Percentiles rank a stretch among this genome's conserved stretches.
These are phyloP conservation scores for Termitomyces titanicus DNA, from an alignment of 768 basidiomycete genomes.

Conservation along the genomic window DNA sequence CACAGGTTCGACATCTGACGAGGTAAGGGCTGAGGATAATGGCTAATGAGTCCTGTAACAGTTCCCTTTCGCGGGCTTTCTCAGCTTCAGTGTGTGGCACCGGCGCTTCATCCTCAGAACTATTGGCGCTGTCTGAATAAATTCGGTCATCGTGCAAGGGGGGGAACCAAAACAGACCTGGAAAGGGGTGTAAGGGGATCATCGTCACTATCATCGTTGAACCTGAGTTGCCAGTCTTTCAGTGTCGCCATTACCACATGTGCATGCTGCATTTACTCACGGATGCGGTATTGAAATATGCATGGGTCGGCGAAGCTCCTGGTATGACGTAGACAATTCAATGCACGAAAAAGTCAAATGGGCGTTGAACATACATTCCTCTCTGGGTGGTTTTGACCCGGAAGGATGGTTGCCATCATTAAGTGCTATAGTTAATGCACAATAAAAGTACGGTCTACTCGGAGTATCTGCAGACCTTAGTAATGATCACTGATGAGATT, in stretches of 20 bases:
- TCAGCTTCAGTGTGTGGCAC: slow-evolving; percentile 37
- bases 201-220: slow-evolving; percentile 9
- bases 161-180: slow-evolving; percentile 3
- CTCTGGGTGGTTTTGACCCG: slow-evolving; percentile 2
- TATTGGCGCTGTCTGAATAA: neutral
- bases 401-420: neutral
- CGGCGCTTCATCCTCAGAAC: slow-evolving; percentile 2
- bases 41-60: slow-evolving; percentile 52
- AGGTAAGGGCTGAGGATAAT: slow-evolving; percentile 46
- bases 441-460: neutral
- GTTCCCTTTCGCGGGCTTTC: slow-evolving; percentile 44
- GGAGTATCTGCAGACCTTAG: neutral
- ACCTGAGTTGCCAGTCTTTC: slow-evolving; percentile 24
- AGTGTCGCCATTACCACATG: slow-evolving; percentile 40
- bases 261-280: slow-evolving; percentile 46
- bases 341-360: neutral
- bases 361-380: slow-evolving; percentile 8
- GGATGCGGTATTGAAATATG: slow-evolving; percentile 42
- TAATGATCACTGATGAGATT: neutral
- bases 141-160: neutral
- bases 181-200: slow-evolving; percentile 12
- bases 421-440: neutral
- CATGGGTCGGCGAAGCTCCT: slow-evolving; percentile 31
- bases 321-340: slow-evolving; percentile 1
- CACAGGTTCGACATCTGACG: slow-evolving; percentile 56